phyloP scores from a whole-genome alignment of 2,329 filamentous ascomycete genomes.

The Byssoonygena ceratinophila region DNA sequence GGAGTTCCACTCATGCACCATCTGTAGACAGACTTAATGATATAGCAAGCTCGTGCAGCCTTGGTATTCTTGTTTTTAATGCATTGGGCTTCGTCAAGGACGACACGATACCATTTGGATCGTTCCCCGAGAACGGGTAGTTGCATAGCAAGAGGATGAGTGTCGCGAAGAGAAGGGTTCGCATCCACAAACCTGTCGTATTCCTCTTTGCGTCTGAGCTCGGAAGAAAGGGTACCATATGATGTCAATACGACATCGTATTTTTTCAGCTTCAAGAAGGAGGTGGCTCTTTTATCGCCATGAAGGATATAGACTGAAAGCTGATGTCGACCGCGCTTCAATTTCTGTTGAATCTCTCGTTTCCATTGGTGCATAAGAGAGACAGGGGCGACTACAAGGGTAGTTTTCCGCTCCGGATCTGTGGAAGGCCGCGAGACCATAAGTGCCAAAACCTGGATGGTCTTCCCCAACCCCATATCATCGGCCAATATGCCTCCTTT shows the following conservation, averaged over 20 bases:
- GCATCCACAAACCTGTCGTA: constrained; percentile 42
- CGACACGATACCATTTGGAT: constrained; percentile 56
- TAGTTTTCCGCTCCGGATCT: constrained; percentile 55
- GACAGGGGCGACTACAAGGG: constrained; percentile 71
- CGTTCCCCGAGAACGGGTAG: constrained; percentile 52
- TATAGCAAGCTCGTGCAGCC: constrained; percentile 49
- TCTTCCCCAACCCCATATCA: constrained; percentile 78
- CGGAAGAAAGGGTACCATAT: constrained; percentile 59
- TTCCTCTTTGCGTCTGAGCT: constrained; percentile 52
- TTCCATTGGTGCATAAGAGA: constrained; percentile 77
- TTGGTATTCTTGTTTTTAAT: constrained; percentile 66
- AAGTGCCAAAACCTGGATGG: constrained; percentile 69
- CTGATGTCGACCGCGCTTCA: constrained; percentile 46
- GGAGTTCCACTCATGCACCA: constrained; percentile 73
- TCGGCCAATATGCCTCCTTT: constrained; percentile 70
- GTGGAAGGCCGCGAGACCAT: constrained; percentile 58
- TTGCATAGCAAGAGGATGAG: constrained; percentile 29
- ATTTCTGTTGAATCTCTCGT: constrained; percentile 61
- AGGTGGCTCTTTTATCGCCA: constrained; percentile 46
- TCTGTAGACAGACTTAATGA: constrained; percentile 51
- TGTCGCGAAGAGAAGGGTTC: constrained; percentile 30
- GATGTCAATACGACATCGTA: constrained; percentile 72
- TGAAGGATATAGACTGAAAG: constrained; percentile 62
- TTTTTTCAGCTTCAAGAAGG: constrained; percentile 50
- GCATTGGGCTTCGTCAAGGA: constrained; percentile 69